Evolutionary conservation across 495 filamentous ascomycete species (phyloP), one percentile per base, ranked within the genome.

Genomic region (Xylaria palmicola): DNA sequence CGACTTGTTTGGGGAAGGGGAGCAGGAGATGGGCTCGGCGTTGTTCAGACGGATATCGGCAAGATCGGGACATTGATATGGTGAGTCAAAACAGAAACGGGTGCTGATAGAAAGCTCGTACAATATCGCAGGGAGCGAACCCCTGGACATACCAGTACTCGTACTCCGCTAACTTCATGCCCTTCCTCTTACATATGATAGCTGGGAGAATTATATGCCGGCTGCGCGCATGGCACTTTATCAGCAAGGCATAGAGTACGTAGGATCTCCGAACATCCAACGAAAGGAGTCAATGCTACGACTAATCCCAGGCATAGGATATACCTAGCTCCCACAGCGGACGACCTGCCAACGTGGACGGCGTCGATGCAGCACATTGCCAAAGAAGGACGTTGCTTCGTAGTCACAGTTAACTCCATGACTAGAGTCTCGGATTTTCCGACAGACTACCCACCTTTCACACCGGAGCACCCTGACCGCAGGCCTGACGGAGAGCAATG

Each of bases 191-290:
- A 50, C 54, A 26, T 12, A 32, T 1, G 22, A 19, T 41, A 76
- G 74, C 55, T 78, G 75, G 75, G 75, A 76, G 60, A 78, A 78
- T 52, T 78, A 78, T 43, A 78, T 78, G 75, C 75, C 75, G 4
- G 74, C 73, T 8, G 74, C 75, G 12, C 65, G 75, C 13, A 62
- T 78, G 63, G 72, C 74, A 6, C 62, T 78, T 10, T 78, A 76
- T 62, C 75, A 78, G 43, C 74, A 74, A 62, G 74, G 74, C 1
- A 61, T 78, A 52, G 74, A 78, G 75, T 78, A 64, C 47, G 68
- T 9, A 41, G 43, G 30, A 50, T 26, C 13, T n/a, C 37, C 26
- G 34, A 56, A 15, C 1, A 43, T 3, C 6, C 12, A 22, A n/a
- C 7, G 37, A 30, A n/a, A 30, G 24, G 17, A 41, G 6, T 4